Base-by-base conservation (phyloP, 2,329 filamentous ascomycete genomes). In the Exophiala sp. region DNA sequence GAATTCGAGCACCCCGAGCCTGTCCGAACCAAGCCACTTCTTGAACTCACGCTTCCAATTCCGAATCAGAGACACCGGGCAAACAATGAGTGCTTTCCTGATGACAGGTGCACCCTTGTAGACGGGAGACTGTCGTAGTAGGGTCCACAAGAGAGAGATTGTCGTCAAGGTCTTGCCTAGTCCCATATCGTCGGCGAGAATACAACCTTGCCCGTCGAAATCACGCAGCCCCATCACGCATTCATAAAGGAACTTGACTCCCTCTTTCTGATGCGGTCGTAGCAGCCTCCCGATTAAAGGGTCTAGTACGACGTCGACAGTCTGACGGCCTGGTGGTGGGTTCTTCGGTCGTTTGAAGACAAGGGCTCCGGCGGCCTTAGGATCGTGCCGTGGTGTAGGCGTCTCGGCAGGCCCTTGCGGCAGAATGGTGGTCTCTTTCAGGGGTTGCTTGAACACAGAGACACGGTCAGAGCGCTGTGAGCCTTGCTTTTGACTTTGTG, bases 171-270 rank as follows among this genome's bases (percentile, higher is more conserved):
- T 86, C 67, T 88, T 88, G 16, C 84, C 84, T 1, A 88, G 66
- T 0, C 84, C 84, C 84, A 88, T 88, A 59, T 87, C 84, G 62
- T 88, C 84, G 1, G 84, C 84, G 42, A 88, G 70, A 51, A 88
- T 81, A 2, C 82, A 83, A 19, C 83, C 83, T 65, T 83, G 77
- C 1, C 83, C 83, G 59, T 79, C 79, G 54, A 77, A 81, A 35
- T 74, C 69, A 35, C 81, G 75, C 74, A 86, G 77, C 3, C 83
- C 83, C 83, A 87, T 87, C 0, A 87, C 80, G 62, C 83, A 86
- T 65, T 87, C 83, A 60, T 88, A 88, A 37, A 88, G 65, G 59
- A 88, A 87, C 43, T 78, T 72, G 0, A 87, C 81, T 18, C 84
- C 84, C 60, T 83, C 79, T 11, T 80, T 74, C 62, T 88, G 84